Evolutionary conservation across 805 yeast genomes (phyloP).

Genomic region (Yarrowia porcina): DNA sequence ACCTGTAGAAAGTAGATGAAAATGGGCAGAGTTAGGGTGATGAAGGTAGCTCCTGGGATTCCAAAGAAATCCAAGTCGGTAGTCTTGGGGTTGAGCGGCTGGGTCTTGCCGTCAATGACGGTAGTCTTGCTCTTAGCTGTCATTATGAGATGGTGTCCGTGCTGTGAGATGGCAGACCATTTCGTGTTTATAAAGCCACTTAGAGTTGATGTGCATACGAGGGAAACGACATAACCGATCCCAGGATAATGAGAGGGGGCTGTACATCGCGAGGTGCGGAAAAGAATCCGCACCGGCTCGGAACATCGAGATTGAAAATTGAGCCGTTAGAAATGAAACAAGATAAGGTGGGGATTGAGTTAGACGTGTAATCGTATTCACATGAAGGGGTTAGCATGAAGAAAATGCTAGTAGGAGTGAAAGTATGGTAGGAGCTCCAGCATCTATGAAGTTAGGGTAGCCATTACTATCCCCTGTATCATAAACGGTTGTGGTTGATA

Average conservation of each 20-base stretch:
- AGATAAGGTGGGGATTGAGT: too few relatives aligned
- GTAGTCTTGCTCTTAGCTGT: not conserved
- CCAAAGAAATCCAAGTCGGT: conserved; percentile 75
- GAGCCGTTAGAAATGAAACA: too few relatives aligned
- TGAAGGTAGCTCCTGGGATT: conserved; percentile 61
- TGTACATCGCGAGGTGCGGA: not conserved
- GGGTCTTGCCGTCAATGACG: not conserved
- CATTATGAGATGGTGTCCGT: not conserved
- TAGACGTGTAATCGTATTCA: too few relatives aligned
- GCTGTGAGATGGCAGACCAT: not conserved
- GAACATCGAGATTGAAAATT: too few relatives aligned
- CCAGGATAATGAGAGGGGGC: not conserved
- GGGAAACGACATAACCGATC: conserved; percentile 1
- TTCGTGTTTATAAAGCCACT: conserved; percentile 8
- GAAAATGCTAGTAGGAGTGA: too few relatives aligned
- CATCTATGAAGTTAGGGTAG: too few relatives aligned
- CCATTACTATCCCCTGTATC: too few relatives aligned
- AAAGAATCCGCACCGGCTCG: not conserved
- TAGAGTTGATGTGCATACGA: conserved; percentile 20
- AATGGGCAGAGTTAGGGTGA: conserved; percentile 65
- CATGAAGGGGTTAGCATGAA: too few relatives aligned
- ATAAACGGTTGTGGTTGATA: too few relatives aligned
- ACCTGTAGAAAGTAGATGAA: conserved; percentile 59
- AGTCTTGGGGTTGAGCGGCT: conserved; percentile 62
- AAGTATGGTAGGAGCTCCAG: too few relatives aligned